These are phyloP conservation scores for Fusarium anthophilum DNA, from an alignment of 2,329 filamentous ascomycete genomes.

Conservation along the genomic window DNA sequence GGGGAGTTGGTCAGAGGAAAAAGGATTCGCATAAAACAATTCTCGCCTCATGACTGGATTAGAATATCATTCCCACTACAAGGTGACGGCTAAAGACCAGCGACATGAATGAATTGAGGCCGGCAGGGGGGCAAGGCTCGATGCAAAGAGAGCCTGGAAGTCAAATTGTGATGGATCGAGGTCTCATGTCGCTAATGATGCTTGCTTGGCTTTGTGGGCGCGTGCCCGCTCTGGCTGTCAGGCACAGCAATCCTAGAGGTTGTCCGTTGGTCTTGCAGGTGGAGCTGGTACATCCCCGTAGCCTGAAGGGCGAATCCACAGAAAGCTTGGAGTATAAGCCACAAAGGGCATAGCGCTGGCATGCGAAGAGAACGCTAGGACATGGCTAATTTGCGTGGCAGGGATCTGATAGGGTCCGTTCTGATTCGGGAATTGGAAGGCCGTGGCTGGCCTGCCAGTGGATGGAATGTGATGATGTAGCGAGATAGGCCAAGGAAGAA, in stretches of 20 bases:
- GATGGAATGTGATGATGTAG: constrained; percentile 39
- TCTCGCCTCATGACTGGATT: constrained; percentile 1
- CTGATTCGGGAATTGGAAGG: constrained; percentile 27
- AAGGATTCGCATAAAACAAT: constrained; percentile 10
- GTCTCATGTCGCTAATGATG: constrained; percentile 22
- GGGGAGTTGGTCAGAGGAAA: not conserved
- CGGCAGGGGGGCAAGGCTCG: not conserved
- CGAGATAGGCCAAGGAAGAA: constrained; percentile 29
- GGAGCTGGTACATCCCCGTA: constrained; percentile 10
- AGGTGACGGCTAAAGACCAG: not conserved
- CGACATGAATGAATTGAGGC: not conserved
- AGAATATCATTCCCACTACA: not conserved
- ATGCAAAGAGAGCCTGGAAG: not conserved
- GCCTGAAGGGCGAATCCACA: constrained; percentile 3
- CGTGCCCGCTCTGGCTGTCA: constrained; percentile 35
- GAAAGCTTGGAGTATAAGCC: constrained; percentile 17
- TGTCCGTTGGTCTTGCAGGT: constrained; percentile 16
- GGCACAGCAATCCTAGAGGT: constrained; percentile 32
- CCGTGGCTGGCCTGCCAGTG: constrained; percentile 29
- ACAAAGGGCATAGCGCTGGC: constrained; percentile 27
- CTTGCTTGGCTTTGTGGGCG: constrained; percentile 24
- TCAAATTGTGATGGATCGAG: constrained; percentile 35
- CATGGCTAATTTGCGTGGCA: constrained; percentile 33
- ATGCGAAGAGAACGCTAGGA: constrained; percentile 6
- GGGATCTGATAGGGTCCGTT: constrained; percentile 27